Evolutionary conservation across 192 early-diverging fungal species (phyloP).

Genomic region (Entrophospora sp.): DNA sequence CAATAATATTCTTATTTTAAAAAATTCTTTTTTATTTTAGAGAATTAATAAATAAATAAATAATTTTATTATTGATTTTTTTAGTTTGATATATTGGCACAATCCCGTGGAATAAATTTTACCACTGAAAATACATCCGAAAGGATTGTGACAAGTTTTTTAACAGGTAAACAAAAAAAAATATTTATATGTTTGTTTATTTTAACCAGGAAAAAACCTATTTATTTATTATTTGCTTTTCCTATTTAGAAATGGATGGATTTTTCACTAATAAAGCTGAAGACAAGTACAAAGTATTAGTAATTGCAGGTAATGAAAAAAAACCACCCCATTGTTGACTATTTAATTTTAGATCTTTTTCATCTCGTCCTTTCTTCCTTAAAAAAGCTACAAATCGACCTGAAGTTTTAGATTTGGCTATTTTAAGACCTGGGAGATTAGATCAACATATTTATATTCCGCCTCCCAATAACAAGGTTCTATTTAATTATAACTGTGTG

Average conservation of each 20-base stretch:
- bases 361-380: background rate
- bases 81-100: constrained; percentile 77
- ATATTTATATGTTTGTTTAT: no score
- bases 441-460: constrained; percentile 67
- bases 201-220: no score
- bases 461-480: constrained; percentile 46
- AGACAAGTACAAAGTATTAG: constrained; percentile 46
- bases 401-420: constrained; percentile 66
- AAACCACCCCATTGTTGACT: no score
- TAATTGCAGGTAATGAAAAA: constrained; percentile 65
- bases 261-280: constrained; percentile 35
- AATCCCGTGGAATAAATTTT: constrained; percentile 54
- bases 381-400: constrained; percentile 65
- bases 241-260: constrained; percentile 80
- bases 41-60: no score
- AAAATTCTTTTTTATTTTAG: no score
- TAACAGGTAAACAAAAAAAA: constrained; percentile 52
- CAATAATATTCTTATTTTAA: no score
- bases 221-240: no score
- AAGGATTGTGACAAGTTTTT: constrained; percentile 79
- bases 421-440: constrained; percentile 77
- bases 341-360: no score
- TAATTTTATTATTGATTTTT: no score
- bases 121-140: constrained; percentile 77
- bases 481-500: background rate